These are phyloP conservation scores for Neurospora tetraspora DNA, from an alignment of 495 filamentous ascomycete species.

Conservation along the genomic window DNA sequence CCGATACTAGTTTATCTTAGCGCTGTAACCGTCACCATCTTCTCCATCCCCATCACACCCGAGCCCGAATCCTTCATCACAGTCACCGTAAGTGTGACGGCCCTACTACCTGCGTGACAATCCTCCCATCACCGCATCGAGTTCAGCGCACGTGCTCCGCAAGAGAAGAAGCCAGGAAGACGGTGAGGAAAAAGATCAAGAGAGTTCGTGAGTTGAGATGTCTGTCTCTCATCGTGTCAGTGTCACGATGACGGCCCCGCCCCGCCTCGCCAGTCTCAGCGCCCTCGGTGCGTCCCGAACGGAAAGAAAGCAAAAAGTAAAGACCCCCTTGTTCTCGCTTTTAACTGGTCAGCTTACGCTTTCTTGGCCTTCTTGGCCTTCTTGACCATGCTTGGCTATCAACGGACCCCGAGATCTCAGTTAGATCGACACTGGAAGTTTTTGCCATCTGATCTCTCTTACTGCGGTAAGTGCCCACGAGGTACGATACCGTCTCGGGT, in stretches of 20 bases:
- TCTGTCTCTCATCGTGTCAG: neutral
- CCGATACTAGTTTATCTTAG: neutral
- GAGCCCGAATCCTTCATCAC: neutral
- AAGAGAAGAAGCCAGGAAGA: neutral
- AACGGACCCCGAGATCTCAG: neutral
- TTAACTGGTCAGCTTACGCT: neutral
- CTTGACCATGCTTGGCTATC: neutral
- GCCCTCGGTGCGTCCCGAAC: neutral
- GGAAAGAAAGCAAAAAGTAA: neutral
- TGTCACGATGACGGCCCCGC: neutral
- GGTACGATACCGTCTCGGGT: too few species aligned
- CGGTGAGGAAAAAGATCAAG: neutral
- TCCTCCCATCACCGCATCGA: neutral
- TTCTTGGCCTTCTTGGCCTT: neutral
- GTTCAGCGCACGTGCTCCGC: neutral
- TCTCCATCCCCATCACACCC: neutral
- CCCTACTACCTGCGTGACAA: neutral
- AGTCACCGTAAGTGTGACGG: neutral
- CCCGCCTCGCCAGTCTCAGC: neutral
- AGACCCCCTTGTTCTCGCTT: neutral
- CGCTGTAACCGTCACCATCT: neutral
- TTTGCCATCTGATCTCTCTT: neutral
- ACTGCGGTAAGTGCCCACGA: neutral
- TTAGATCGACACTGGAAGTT: neutral
- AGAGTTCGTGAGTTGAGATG: neutral